Conservation (phyloP, 2,329 filamentous ascomycete species). For the Hymenoscyphus repandus region DNA sequence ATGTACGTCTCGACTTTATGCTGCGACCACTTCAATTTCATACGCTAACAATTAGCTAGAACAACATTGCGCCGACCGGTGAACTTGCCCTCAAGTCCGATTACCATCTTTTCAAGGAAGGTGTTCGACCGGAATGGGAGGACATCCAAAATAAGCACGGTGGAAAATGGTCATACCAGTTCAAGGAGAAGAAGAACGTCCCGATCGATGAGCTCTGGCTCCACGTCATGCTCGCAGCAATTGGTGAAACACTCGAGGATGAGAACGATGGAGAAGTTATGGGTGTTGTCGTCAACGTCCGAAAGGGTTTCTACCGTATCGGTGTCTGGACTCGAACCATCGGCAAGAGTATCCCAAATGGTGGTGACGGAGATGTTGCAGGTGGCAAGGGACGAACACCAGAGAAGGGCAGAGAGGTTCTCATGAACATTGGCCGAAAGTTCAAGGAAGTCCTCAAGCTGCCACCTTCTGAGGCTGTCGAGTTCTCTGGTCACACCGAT, state of each 20-base stretch:
- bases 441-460: conserved; percentile 93
- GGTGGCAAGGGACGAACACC: conserved; percentile 70
- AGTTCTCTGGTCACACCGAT: conserved; percentile 96
- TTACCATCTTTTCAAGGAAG: conserved; percentile 98
- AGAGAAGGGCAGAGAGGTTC: conserved; percentile 80
- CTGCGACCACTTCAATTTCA: neutral
- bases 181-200: conserved; percentile 90
- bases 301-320: conserved; percentile 96
- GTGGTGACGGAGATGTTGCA: conserved; percentile 66
- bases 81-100: conserved; percentile 96
- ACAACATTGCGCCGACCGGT: conserved; percentile 96
- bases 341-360: conserved; percentile 74
- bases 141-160: conserved; percentile 98
- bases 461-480: conserved; percentile 69
- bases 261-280: conserved; percentile 96
- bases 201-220: conserved; percentile 96
- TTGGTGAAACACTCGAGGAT: conserved; percentile 97
- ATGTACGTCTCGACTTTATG: conserved; percentile 57
- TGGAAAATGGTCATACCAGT: conserved; percentile 97
- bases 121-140: conserved; percentile 97
- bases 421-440: conserved; percentile 76
- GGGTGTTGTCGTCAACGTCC: conserved; percentile 98
- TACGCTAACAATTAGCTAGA: conserved; percentile 49
- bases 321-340: conserved; percentile 96
- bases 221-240: conserved; percentile 91